These are phyloP conservation scores for grape (Vitis vinifera) DNA, from an alignment of 164 flowering plant genomes.

Conservation along the genomic window ASM3070453v1 NC_081821.1:8482501-8483000, in stretches of 20 bases:
- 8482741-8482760: background rate
- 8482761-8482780: too few species aligned
- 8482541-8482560: slow-evolving; percentile 42
- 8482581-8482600: slow-evolving; percentile 96
- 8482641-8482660: slow-evolving; percentile 96
- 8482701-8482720: slow-evolving; percentile 92
- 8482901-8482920: too few species aligned
- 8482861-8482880: background rate
- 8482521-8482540: background rate
- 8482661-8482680: slow-evolving; percentile 93
- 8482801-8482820: background rate
- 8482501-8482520: background rate
- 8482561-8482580: slow-evolving; percentile 95
- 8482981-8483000: too few species aligned
- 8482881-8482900: background rate
- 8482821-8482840: background rate
- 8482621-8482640: slow-evolving; percentile 58
- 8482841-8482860: background rate
- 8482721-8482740: background rate
- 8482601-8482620: slow-evolving; percentile 93
- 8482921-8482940: too few species aligned
- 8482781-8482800: background rate
- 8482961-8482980: too few species aligned
- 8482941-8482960: too few species aligned
- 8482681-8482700: slow-evolving; percentile 97